phyloP scores from a whole-genome alignment of 2,329 filamentous ascomycete genomes.

The Colletotrichum scovillei region DNA sequence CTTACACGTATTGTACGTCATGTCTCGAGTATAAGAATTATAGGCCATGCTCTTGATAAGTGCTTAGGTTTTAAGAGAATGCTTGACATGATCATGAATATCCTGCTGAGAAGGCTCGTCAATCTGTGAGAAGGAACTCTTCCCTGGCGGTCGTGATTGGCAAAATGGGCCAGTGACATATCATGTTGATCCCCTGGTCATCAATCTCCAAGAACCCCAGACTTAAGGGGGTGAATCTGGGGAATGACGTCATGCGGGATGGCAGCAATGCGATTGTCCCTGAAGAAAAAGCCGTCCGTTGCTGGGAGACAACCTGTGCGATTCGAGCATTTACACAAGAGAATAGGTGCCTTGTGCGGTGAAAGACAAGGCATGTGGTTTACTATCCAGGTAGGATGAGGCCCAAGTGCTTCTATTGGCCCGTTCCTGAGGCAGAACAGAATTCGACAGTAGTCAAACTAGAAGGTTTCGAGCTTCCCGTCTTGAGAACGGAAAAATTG shows the following conservation, averaged over 20 bases:
- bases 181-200: background rate
- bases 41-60: background rate
- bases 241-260: slow-evolving; percentile 7
- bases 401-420: background rate
- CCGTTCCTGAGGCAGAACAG: slow-evolving; percentile 1
- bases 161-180: slow-evolving; percentile 6
- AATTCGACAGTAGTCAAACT: background rate
- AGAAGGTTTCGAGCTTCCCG: background rate
- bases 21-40: too few relatives aligned
- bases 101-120: too few relatives aligned
- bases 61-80: background rate
- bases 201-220: background rate
- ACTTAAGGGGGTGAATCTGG: background rate
- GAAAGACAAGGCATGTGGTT: background rate
- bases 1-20: too few relatives aligned
- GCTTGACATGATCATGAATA: too few relatives aligned
- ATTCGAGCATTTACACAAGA: background rate
- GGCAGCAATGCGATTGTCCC: background rate
- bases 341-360: background rate
- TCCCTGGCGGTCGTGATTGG: slow-evolving; percentile 4
- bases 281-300: too few relatives aligned
- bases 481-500: slow-evolving; percentile 20
- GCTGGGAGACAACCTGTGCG: too few relatives aligned
- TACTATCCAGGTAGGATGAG: background rate
- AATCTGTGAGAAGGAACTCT: background rate